Base-by-base conservation (phyloP, 441 rosid species). In the Pelargonium fulgidum region DNA sequence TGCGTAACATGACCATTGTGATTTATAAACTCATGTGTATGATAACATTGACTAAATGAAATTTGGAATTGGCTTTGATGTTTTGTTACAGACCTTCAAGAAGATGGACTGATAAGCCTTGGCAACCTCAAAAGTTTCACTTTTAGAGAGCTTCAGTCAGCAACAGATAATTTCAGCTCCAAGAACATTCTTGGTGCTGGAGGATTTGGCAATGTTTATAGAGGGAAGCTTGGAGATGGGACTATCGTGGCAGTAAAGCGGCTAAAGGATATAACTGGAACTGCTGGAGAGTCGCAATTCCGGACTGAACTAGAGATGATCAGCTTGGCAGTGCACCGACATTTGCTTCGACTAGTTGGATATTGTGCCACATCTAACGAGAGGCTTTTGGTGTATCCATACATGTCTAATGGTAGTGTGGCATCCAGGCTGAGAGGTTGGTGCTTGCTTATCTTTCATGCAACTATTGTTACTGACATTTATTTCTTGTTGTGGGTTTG, bases 271-370 rank as follows among this genome's bases (percentile, higher is more conserved):
- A 96, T 89, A n/a, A 87, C 82, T 74, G 88, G 92, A 29, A 79
- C 77, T n/a, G 97, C 97, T 24, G 98, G 96, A 48, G 91, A 90
- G 84, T 83, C 87, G 47, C 98, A 93, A 72, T 90, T 93, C 83
- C 96, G 89, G 77, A 93, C 98, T 2, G 98, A 93, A 81, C 91
- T 93, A 56, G 97, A 93, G 85, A 89, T 93, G 93, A 93, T 93
- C 79, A 91, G 97, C 86, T 80, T 93, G 74, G 98, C 98, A 0
- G 97, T 93, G 59, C 98, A 91, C 62, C 84, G 98, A 9, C 91
- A 91, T 78, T 90, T 93, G 72, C 94, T 91, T 19, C 80, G 93
- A 70, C 82, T 93, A 24, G 84, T 84, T 29, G 98, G 98, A 14
- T 91, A 89, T 66, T 89, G 93, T 64, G 85, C 89, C 76, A 86